phyloP scores from a whole-genome alignment of 2,329 filamentous ascomycete genomes.

The Canariomyces notabilis region DNA sequence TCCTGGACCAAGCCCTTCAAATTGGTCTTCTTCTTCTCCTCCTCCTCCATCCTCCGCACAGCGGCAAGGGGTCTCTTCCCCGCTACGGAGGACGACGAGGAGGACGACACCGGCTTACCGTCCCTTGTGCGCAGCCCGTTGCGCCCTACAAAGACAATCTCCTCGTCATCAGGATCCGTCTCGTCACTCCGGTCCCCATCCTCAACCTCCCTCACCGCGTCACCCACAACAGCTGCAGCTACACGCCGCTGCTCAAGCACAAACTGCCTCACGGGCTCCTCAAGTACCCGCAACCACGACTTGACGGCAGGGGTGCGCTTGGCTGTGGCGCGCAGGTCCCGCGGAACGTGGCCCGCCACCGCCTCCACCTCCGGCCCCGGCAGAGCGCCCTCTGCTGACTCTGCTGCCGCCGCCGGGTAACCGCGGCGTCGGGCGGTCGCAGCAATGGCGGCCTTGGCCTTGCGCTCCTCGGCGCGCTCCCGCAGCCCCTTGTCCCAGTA shows the following conservation, averaged over 20 bases:
- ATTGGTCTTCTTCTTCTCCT: too few relatives aligned
- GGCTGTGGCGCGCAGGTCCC: slow-evolving; percentile 71
- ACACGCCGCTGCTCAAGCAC: slow-evolving; percentile 47
- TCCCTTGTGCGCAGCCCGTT: slow-evolving; percentile 57
- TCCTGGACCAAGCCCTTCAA: too few relatives aligned
- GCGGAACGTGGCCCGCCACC: slow-evolving; percentile 59
- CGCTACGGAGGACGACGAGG: too few relatives aligned
- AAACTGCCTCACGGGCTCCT: slow-evolving; percentile 76
- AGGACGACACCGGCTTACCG: slow-evolving; percentile 32
- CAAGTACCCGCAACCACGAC: slow-evolving; percentile 74
- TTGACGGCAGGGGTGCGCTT: slow-evolving; percentile 77
- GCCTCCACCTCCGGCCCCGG: slow-evolving; percentile 40
- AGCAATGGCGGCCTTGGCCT: slow-evolving; percentile 30
- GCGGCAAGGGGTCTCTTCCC: slow-evolving; percentile 47
- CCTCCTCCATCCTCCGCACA: slow-evolving; percentile 39
- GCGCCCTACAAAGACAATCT: slow-evolving; percentile 82
- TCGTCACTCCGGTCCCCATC: slow-evolving; percentile 30
- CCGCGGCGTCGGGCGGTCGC: slow-evolving; percentile 3
- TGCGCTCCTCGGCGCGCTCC: slow-evolving; percentile 46
- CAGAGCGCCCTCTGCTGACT: too few relatives aligned
- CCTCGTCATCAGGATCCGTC: slow-evolving; percentile 63
- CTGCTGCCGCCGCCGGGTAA: slow-evolving; percentile 15
- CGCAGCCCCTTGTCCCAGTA: slow-evolving; percentile 67
- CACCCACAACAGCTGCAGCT: slow-evolving; percentile 2
- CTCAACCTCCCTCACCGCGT: slow-evolving; percentile 1